Evolutionary conservation across 106 monocot genomes (phyloP).

Genomic region (Dioscorea dumetorum): DNA sequence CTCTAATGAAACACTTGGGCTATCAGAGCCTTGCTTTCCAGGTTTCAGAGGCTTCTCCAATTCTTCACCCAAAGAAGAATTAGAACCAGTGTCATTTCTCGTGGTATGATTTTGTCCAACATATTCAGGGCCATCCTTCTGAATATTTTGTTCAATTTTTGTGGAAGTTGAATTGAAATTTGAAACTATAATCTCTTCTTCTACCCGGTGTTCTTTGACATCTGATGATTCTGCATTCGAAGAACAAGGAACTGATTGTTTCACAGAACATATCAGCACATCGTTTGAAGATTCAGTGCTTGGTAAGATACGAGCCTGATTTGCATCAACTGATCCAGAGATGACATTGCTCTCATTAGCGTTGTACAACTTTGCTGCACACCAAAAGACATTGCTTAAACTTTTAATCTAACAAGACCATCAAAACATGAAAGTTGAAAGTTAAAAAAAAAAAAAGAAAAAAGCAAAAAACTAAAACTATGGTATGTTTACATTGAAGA

Average conservation of each 20-base stretch:
- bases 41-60: neutral
- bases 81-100: neutral
- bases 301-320: neutral
- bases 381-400: neutral
- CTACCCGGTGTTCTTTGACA: too few species aligned
- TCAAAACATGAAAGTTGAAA: too few species aligned
- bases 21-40: slow-evolving; percentile 1
- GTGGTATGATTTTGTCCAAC: neutral
- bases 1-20: neutral
- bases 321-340: neutral
- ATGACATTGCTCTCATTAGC: neutral
- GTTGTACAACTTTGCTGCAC: slow-evolving; percentile 22
- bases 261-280: neutral
- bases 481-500: slow-evolving; percentile 27
- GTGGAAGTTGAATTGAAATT: neutral
- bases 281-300: neutral
- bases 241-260: neutral
- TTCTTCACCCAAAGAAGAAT: neutral
- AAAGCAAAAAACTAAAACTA: too few species aligned
- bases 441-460: too few species aligned
- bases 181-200: neutral
- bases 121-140: neutral
- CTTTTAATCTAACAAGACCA: too few species aligned
- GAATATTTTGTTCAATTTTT: neutral
- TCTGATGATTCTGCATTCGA: neutral